Evolutionary conservation across 2,329 filamentous ascomycete genomes (phyloP), one percentile per base, ranked within the genome.

Genomic region (Epichloe aotearoae): DNA sequence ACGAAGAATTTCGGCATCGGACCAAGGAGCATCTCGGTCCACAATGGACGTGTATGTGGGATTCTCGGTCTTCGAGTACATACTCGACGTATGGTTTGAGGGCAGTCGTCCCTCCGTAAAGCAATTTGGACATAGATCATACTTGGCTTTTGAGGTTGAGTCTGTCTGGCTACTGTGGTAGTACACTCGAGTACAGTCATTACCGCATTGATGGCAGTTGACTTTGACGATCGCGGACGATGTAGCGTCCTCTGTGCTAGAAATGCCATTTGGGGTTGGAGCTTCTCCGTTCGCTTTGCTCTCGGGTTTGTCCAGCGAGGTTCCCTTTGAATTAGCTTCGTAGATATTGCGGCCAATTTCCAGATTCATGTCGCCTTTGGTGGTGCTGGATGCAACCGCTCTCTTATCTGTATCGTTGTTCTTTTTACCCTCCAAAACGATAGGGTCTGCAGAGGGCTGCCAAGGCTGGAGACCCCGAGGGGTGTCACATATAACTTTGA

Each of bases 341-440:
- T 96, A 98, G 52, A 97, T 89, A 66, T 95, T 97, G 55, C 93
- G 87, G 55, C 89, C 84, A 53, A 97, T 83, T 63, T 95, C 86
- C n/a, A 95, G 77, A 63, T 94, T 96, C 53, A 93, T 76, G 59
- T 95, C 90, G 34, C 80, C 75, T 70, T 95, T 95, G 51, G 77
- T 72, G 5, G 76, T 75, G 4, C 83, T 75, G 11, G 79, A 76
- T 7, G 84, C 78, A 40, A 74, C 79, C 1, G 85, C 84, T 62
- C 83, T 83, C 52, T 67, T 71, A n/a, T 95, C 89, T 0, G 90
- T 95, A 46, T 84, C 78, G 48, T 67, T 66, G 55, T 69, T 77
- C 58, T 74, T 75, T 64, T 79, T 82, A 50, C 80, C 80, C 55
- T 82, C 73, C n/a, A 76, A 63, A 4, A 83, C 73, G 40, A 82